A percentile compares a stretch with the other conserved stretches of the same genome.
phyloP scores from a whole-genome alignment of 2,329 filamentous ascomycete species.

The Ophidiomyces ophidiicola region DNA sequence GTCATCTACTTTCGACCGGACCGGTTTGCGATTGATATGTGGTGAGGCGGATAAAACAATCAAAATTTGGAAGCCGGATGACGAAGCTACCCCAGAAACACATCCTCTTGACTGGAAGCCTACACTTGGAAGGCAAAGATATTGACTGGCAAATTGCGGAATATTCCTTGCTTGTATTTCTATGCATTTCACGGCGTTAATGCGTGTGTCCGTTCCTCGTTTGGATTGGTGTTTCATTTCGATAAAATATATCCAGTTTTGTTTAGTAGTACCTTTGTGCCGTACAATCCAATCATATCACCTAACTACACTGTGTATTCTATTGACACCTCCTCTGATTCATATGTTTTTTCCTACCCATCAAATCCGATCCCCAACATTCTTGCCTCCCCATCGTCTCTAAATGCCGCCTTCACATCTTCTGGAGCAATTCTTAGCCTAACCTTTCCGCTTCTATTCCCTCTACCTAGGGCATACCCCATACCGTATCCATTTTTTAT shows the following conservation, averaged over 20 bases:
- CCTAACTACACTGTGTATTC: not conserved
- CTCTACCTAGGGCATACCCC: slow-evolving; percentile 46
- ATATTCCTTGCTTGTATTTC: slow-evolving; percentile 5
- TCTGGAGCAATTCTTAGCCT: slow-evolving; percentile 78
- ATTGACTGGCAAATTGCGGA: slow-evolving; percentile 37
- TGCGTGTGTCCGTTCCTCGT: not conserved
- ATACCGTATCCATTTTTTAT: slow-evolving; percentile 18
- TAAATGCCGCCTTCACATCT: slow-evolving; percentile 75
- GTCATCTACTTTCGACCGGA: slow-evolving; percentile 83
- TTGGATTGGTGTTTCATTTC: not conserved
- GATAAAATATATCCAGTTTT: not conserved
- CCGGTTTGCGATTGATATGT: slow-evolving; percentile 76
- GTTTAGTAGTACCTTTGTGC: not conserved
- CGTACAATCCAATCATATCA: not conserved
- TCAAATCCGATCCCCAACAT: slow-evolving; percentile 53
- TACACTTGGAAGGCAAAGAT: slow-evolving; percentile 64
- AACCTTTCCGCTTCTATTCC: slow-evolving; percentile 78
- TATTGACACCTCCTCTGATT: too few relatives aligned
- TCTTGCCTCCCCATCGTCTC: slow-evolving; percentile 77
- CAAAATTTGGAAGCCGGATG: slow-evolving; percentile 94
- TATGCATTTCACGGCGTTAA: slow-evolving; percentile 13
- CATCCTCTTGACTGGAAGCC: slow-evolving; percentile 92
- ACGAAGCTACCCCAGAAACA: slow-evolving; percentile 76
- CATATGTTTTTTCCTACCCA: slow-evolving; percentile 2
- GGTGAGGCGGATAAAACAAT: slow-evolving; percentile 98